A percentile compares a stretch with the other conserved stretches of the same genome.
Evolutionary conservation across 1,284 basidiomycete genomes (phyloP).

Genomic region (Spongispora temasekensis): DNA sequence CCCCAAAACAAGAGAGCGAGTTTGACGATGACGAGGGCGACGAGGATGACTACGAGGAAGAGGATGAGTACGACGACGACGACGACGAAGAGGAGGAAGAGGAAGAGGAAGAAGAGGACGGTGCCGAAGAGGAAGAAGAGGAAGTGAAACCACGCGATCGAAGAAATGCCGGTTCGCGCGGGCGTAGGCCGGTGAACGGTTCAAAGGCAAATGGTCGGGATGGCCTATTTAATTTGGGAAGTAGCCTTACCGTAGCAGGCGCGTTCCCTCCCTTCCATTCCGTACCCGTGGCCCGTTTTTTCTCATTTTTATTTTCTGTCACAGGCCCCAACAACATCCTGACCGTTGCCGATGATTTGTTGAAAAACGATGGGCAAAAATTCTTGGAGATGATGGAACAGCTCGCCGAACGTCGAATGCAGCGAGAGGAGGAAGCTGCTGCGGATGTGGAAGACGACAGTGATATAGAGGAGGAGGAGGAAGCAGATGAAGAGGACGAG

Average conservation of each 20-base stretch:
- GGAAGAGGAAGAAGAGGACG: constrained; percentile 67
- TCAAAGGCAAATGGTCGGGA: constrained; percentile 48
- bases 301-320: constrained; percentile 12
- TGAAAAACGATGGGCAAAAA: constrained; percentile 98
- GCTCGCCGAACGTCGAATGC: constrained; percentile 91
- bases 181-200: constrained; percentile 39
- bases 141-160: constrained; percentile 43
- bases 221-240: constrained; percentile 80
- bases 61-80: constrained; percentile 59
- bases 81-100: constrained; percentile 67
- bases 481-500: constrained; percentile 51
- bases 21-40: constrained; percentile 66
- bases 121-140: constrained; percentile 59
- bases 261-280: constrained; percentile 33
- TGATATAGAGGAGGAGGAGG: constrained; percentile 53
- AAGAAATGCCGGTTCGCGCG: constrained; percentile 36
- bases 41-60: constrained; percentile 58
- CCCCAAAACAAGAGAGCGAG: constrained; percentile 55
- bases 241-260: constrained; percentile 83
- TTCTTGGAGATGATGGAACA: constrained; percentile 99
- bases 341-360: constrained; percentile 97
- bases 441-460: constrained; percentile 64
- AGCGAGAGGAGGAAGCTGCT: constrained; percentile 89
- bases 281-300: neutral
- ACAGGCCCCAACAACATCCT: constrained; percentile 84